Base-by-base conservation (phyloP, 768 basidiomycete species). In the Imleria badia region DNA sequence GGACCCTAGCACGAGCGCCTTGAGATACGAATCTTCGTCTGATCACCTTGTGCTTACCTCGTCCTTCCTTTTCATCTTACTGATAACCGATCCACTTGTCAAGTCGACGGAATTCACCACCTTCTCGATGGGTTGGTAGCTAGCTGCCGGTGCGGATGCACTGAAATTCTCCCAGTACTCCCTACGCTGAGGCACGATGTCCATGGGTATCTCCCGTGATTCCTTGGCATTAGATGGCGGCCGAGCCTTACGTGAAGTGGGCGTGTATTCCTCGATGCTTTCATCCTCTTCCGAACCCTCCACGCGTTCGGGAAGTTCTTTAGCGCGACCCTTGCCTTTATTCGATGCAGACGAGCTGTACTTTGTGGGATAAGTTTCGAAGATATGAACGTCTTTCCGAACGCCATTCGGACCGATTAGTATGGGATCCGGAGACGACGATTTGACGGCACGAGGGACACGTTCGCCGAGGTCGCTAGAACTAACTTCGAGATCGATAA, bases 341-440 rank as follows among this genome's bases (percentile, higher is more conserved):
- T 45, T 50, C 23, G 47, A 42, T 5, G 39, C 36, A 23, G 39
- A 6, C 45, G 14, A 34, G 26, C 30, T 52, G 39, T 33, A 20
- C 22, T 48, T 34, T 13, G 38, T 31, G n/a, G 70, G 71, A 43
- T 9, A 49, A 19, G 50, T 67, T 7, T 64, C 52, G 36, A 71
- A 73, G 15, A 45, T 10, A 50, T 72, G 69, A 14, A 2, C 0
- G 12, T 17, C 3, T 51, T 15, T 2, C 9, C 71, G 69, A 14
- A 2, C 0, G 12, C 17, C 3, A 51, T 15, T 2, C 9, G 2
- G 0, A n/a, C 23, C 14, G 2, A 44, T 15, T 1, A 56, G 6
- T 48, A 66, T 2, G 36, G 67, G 67, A 45, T 72, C 70, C 11
- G 70, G 64, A 26, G 68, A 69, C 12, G 67, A 58, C 8, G 57